phyloP scores from a whole-genome alignment of 371 early-diverging fungal species.

The Actinomortierella wolfii region DNA sequence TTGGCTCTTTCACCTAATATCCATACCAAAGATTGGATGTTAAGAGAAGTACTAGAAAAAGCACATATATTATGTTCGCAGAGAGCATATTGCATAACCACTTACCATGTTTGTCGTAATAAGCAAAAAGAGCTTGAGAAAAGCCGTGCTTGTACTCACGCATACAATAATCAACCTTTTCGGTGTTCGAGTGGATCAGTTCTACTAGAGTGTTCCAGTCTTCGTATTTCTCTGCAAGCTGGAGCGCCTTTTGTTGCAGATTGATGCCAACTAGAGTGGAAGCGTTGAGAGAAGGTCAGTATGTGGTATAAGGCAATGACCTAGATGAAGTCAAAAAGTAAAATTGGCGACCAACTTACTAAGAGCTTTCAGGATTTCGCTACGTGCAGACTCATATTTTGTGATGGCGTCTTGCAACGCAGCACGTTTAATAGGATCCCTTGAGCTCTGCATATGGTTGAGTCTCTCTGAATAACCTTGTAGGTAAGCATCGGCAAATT shows the following conservation, averaged over 20 bases:
- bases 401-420: too few relatives aligned
- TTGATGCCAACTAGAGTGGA: slow-evolving; percentile 15
- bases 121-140: slow-evolving; percentile 32
- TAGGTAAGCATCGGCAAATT: too few relatives aligned
- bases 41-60: neutral
- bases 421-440: too few relatives aligned
- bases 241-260: slow-evolving; percentile 13
- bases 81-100: neutral
- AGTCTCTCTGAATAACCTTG: too few relatives aligned
- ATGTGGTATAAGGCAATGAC: neutral
- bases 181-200: slow-evolving; percentile 13
- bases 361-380: too few relatives aligned
- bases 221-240: slow-evolving; percentile 28
- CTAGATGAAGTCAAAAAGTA: neutral
- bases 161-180: slow-evolving; percentile 10
- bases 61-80: neutral
- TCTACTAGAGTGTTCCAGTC: slow-evolving; percentile 31
- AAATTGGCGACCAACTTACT: neutral
- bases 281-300: neutral
- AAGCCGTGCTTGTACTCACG: slow-evolving; percentile 34
- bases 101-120: slow-evolving; percentile 28
- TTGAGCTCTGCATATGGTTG: too few relatives aligned
- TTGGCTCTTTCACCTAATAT: slow-evolving; percentile 13
- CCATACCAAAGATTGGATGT: neutral
- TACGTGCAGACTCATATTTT: too few relatives aligned